Evolutionary conservation across 225 moss, liverwort and hornwort genomes (phyloP).

Genomic region (Straminergon stramineum): DNA sequence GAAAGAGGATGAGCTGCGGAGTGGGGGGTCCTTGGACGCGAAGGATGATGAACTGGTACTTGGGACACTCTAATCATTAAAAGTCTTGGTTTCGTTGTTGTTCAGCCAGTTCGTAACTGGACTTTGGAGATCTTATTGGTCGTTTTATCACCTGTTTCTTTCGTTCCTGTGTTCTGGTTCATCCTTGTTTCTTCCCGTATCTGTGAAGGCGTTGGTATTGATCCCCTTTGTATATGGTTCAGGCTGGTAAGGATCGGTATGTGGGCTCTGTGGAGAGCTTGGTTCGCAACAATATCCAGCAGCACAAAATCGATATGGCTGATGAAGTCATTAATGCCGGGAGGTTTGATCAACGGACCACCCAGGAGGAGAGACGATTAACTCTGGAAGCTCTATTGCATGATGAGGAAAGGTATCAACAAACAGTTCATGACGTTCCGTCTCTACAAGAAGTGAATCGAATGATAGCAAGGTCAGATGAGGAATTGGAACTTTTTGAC

Average conservation of each 20-base stretch:
- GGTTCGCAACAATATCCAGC: conserved; percentile 98
- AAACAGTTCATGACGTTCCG: conserved; percentile 97
- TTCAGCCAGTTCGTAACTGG: background rate
- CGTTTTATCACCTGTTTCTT: background rate
- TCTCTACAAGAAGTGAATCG: conserved; percentile 97
- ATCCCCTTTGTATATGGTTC: background rate
- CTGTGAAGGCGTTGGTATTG: background rate
- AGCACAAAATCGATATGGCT: conserved; percentile 99
- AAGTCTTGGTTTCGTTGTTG: background rate
- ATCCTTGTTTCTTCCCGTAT: background rate
- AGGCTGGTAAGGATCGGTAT: conserved; percentile 96
- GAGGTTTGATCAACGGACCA: conserved; percentile 95
- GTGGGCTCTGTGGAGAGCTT: conserved; percentile 98
- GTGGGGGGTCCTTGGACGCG: conserved; percentile 74
- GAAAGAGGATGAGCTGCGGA: conserved; percentile 92
- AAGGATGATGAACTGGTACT: conserved; percentile 92
- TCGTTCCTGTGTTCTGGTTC: background rate
- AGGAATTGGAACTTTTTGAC: conserved; percentile 91
- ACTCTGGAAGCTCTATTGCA: conserved; percentile 96
- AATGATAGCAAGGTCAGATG: conserved; percentile 94
- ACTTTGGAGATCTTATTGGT: background rate
- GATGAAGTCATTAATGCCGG: conserved; percentile 99
- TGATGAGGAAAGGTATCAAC: conserved; percentile 95
- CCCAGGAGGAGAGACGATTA: conserved; percentile 91
- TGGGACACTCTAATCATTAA: background rate